A percentile compares a stretch with the other conserved stretches of the same genome.
Evolutionary conservation across 148 eudicot genomes (phyloP).

Genomic region (Vaccinium myrtillus): DNA sequence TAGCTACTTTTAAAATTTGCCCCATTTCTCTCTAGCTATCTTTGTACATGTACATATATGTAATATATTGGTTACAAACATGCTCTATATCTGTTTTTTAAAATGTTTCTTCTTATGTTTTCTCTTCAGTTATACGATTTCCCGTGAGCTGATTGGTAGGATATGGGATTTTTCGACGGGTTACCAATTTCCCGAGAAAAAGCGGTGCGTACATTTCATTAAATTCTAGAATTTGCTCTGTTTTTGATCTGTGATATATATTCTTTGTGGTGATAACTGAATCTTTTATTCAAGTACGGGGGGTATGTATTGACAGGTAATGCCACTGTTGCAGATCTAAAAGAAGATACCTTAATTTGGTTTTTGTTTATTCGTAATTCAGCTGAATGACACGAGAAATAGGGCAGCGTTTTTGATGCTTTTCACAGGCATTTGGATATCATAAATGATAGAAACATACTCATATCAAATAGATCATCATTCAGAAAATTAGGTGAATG

Average conservation of each 20-base stretch:
- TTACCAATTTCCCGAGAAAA: slow-evolving; percentile 87
- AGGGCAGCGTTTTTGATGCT: too few species aligned
- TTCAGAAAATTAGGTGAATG: background rate
- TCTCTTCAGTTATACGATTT: background rate
- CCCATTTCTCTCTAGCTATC: background rate
- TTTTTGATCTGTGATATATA: background rate
- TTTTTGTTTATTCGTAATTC: background rate
- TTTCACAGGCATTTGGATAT: too few species aligned
- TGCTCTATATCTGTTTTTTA: background rate
- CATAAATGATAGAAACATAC: too few species aligned
- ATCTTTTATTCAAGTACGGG: too few species aligned
- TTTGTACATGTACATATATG: background rate
- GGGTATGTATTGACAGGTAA: too few species aligned
- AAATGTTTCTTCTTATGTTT: background rate
- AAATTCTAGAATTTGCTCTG: background rate
- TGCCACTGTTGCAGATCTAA: background rate
- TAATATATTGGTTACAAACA: too few species aligned
- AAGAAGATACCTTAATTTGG: background rate
- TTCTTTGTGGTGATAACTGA: too few species aligned
- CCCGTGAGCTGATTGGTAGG: slow-evolving; percentile 20
- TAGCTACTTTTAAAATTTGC: too few species aligned
- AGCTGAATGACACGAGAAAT: too few species aligned
- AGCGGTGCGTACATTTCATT: slow-evolving; percentile 44
- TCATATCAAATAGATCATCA: too few species aligned
- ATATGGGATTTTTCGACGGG: slow-evolving; percentile 88